Evolutionary conservation across 257 asterid genomes (phyloP).

Genomic region (Schizonepeta tenuifolia): DNA sequence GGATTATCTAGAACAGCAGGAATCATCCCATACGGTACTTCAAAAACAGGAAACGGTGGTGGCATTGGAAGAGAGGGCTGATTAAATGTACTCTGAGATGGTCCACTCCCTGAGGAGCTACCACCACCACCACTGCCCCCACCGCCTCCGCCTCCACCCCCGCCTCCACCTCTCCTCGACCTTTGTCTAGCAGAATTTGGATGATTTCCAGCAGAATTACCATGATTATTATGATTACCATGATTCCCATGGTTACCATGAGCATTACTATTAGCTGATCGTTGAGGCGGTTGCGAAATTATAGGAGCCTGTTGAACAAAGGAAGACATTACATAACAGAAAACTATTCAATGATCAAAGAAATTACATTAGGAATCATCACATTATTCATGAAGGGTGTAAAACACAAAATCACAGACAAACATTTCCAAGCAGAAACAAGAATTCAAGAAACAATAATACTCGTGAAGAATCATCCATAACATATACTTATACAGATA

Average conservation of each 20-base stretch:
- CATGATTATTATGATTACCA: slow-evolving; percentile 41
- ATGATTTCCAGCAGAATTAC: slow-evolving; percentile 45
- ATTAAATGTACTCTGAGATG: slow-evolving; percentile 54
- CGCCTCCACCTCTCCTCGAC: slow-evolving; percentile 46
- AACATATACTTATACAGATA: background rate
- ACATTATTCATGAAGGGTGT: no score
- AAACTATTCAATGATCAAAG: background rate
- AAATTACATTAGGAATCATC: no score
- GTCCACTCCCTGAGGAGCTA: slow-evolving; percentile 43
- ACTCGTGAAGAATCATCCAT: background rate
- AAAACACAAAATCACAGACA: slow-evolving; percentile 3
- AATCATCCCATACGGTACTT: slow-evolving; percentile 47
- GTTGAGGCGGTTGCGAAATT: slow-evolving; percentile 60
- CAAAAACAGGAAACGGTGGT: slow-evolving; percentile 59
- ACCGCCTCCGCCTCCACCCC: slow-evolving; percentile 24
- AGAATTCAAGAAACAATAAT: background rate
- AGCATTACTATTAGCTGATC: slow-evolving; percentile 47
- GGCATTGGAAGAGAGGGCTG: slow-evolving; percentile 57
- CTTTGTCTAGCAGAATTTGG: slow-evolving; percentile 51
- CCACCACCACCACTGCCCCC: slow-evolving; percentile 45
- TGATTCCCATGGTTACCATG: slow-evolving; percentile 37
- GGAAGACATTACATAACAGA: slow-evolving; percentile 17
- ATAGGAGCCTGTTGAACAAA: slow-evolving; percentile 57
- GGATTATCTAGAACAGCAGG: slow-evolving; percentile 60
- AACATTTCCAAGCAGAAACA: background rate